Conservation (phyloP, 78 protist species). For the Dictyostelium citrinum region DNA sequence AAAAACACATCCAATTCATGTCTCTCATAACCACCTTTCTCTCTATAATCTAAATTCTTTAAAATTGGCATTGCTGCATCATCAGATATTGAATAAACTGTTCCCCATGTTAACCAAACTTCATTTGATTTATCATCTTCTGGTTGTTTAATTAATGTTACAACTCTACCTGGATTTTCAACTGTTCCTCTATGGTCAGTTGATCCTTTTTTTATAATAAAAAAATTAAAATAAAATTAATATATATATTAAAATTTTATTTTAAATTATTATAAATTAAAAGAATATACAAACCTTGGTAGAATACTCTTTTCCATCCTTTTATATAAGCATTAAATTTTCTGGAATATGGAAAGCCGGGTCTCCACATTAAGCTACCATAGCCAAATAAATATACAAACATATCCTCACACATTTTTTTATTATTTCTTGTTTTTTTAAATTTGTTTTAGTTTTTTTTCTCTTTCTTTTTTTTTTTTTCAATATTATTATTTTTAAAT, state of each 20-base stretch:
- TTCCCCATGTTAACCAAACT: slow-evolving; percentile 71
- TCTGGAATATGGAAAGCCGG: slow-evolving; percentile 39
- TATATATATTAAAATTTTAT: neutral
- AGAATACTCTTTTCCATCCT: slow-evolving; percentile 69
- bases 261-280: no score
- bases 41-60: slow-evolving; percentile 74
- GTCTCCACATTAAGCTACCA: slow-evolving; percentile 50
- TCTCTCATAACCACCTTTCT: slow-evolving; percentile 82
- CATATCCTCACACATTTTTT: slow-evolving; percentile 64
- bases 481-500: neutral
- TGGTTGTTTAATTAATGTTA: slow-evolving; percentile 76
- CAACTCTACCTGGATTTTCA: slow-evolving; percentile 77
- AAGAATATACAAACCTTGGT: slow-evolving; percentile 9
- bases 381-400: slow-evolving; percentile 73
- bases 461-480: neutral
- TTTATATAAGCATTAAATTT: slow-evolving; percentile 75
- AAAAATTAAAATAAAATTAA: neutral
- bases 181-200: slow-evolving; percentile 77
- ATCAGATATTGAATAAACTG: slow-evolving; percentile 56
- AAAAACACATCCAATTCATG: slow-evolving; percentile 36
- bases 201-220: neutral
- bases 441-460: neutral
- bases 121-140: slow-evolving; percentile 1
- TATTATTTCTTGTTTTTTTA: neutral
- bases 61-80: slow-evolving; percentile 43